Conservation (phyloP, 208 protist species). For the Wallacemonas sp. region DNA sequence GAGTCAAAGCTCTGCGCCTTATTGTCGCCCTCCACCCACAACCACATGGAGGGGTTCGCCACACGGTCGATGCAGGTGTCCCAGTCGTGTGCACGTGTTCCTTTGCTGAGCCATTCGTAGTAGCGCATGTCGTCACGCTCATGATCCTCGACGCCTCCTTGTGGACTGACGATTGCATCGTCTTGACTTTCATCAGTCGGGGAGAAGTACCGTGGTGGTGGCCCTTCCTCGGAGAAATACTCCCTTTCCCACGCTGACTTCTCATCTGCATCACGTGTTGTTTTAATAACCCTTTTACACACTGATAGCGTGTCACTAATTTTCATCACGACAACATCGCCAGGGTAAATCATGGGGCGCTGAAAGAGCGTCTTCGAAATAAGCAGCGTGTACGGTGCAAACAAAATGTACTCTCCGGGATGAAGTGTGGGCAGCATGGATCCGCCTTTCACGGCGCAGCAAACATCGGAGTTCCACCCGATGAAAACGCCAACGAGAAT, state of each 20-base stretch:
- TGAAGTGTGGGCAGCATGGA: constrained; percentile 80
- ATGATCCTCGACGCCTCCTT: neutral
- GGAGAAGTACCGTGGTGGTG: constrained; percentile 20
- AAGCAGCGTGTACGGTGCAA: constrained; percentile 60
- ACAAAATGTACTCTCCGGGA: constrained; percentile 67
- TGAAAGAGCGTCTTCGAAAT: constrained; percentile 26
- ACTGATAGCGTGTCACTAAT: constrained; percentile 63
- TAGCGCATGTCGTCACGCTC: constrained; percentile 18
- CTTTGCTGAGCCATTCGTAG: constrained; percentile 24
- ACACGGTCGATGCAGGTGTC: constrained; percentile 61
- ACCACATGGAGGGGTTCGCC: constrained; percentile 40
- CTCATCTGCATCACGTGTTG: constrained; percentile 29
- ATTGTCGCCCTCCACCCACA: constrained; percentile 90
- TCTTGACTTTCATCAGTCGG: neutral
- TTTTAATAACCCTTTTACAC: constrained; percentile 75
- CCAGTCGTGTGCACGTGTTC: constrained; percentile 56
- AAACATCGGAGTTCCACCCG: constrained; percentile 71
- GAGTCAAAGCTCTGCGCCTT: constrained; percentile 74
- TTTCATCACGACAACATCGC: constrained; percentile 72
- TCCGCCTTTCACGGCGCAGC: constrained; percentile 58
- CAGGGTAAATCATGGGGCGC: constrained; percentile 29
- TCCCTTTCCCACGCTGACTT: constrained; percentile 41
- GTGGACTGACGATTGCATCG: neutral
- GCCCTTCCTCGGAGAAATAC: constrained; percentile 36
- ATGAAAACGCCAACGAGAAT: constrained; percentile 65